phyloP scores from a whole-genome alignment of 768 basidiomycete genomes.

The Guyanaporus albipodus region DNA sequence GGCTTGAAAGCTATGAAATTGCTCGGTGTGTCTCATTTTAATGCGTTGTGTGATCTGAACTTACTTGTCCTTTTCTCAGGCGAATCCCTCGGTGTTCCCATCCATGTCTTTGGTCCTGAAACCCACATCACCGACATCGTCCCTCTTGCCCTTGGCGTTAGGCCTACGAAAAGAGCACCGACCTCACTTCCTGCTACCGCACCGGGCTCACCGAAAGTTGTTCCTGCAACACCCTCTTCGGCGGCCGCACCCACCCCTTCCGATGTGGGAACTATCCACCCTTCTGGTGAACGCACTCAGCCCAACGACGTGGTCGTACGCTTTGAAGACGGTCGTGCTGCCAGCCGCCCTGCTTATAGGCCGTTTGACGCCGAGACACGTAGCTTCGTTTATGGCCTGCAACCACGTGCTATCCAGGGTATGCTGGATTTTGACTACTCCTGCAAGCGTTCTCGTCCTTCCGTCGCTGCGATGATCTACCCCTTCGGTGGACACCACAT shows the following conservation, averaged over 20 bases:
- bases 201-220: slow-evolving; percentile 37
- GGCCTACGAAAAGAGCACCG: slow-evolving; percentile 31
- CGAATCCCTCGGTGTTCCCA: slow-evolving; percentile 95
- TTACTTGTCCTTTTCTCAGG: slow-evolving; percentile 26
- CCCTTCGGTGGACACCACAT: slow-evolving; percentile 99
- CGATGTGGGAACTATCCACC: slow-evolving; percentile 67
- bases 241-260: slow-evolving; percentile 37
- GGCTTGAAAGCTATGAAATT: slow-evolving; percentile 97
- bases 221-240: slow-evolving; percentile 27
- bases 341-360: slow-evolving; percentile 69
- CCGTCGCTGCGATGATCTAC: slow-evolving; percentile 99
- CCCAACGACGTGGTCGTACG: slow-evolving; percentile 85
- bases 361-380: slow-evolving; percentile 95
- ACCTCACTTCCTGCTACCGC: slow-evolving; percentile 45
- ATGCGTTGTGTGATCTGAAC: background rate
- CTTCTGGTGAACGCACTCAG: slow-evolving; percentile 78
- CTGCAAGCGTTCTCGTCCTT: slow-evolving; percentile 86
- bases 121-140: slow-evolving; percentile 99
- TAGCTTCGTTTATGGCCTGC: slow-evolving; percentile 96
- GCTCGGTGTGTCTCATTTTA: slow-evolving; percentile 45
- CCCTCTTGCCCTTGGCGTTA: slow-evolving; percentile 89
- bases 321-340: slow-evolving; percentile 56
- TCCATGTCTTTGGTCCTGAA: slow-evolving; percentile 95
- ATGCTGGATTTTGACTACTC: slow-evolving; percentile 99
- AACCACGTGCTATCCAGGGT: slow-evolving; percentile 98